A percentile compares a stretch with the other conserved stretches of the same genome.
Evolutionary conservation across 441 rosid species (phyloP).

Genomic region (Euphorbia corollata): DNA sequence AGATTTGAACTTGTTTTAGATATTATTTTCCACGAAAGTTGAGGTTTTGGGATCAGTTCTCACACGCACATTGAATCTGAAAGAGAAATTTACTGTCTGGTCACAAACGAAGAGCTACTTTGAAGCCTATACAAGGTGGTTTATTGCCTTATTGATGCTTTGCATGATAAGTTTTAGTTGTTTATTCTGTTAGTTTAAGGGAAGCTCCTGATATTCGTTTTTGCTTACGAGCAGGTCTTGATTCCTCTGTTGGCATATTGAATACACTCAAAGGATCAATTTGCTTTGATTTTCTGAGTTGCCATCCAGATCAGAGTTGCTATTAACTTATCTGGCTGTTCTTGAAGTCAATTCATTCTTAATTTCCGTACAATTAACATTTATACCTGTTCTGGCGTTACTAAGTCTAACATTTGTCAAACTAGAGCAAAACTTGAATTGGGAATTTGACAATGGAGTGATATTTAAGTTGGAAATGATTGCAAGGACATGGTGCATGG

Average conservation of each 20-base stretch:
- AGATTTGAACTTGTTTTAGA: slow-evolving; percentile 20
- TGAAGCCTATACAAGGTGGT: slow-evolving; percentile 23
- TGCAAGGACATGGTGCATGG: slow-evolving; percentile 57
- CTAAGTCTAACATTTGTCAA: slow-evolving; percentile 11
- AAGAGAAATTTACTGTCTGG: slow-evolving; percentile 4
- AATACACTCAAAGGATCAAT: slow-evolving; percentile 8
- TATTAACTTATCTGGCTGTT: slow-evolving; percentile 14
- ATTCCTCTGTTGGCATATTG: slow-evolving; percentile 18
- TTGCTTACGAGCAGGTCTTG: slow-evolving; percentile 41
- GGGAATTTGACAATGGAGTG: slow-evolving; percentile 24
- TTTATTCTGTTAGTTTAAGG: slow-evolving; percentile 22
- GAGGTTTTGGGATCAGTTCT: slow-evolving; percentile 27
- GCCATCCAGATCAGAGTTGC: slow-evolving; percentile 15
- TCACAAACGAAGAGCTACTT: slow-evolving; percentile 19
- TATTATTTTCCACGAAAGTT: slow-evolving; percentile 10
- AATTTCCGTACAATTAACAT: slow-evolving; percentile 14
- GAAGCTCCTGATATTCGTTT: slow-evolving; percentile 31
- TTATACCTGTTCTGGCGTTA: slow-evolving; percentile 16
- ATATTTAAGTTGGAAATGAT: slow-evolving; percentile 45
- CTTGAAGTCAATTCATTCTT: slow-evolving; percentile 11
- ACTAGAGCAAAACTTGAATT: slow-evolving; percentile 8
- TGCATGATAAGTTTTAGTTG: slow-evolving; percentile 18
- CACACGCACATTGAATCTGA: slow-evolving; percentile 23
- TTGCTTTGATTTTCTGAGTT: slow-evolving; percentile 14
- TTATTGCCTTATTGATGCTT: slow-evolving; percentile 14